Base-by-base conservation (phyloP, 352 stramenopile genomes). In the Pythium brachiatum region DNA sequence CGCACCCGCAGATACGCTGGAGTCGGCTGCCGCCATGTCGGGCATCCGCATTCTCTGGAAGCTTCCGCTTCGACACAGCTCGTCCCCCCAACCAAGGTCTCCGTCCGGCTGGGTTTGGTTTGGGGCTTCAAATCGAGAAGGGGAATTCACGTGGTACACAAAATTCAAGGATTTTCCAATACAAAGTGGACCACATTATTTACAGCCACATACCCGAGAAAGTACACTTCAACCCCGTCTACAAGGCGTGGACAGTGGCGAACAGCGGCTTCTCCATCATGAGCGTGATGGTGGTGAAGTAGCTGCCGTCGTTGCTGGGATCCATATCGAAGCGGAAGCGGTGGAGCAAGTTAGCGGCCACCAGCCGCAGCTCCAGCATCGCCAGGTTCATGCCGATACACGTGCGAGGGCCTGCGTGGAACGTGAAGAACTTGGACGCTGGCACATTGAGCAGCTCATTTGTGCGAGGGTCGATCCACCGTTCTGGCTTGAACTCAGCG, bases 351-450 rank as follows among this genome's bases (percentile, higher is more conserved):
- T 70, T 70, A 0, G 57, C 57, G 1, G 25, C 16, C 12, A 58
- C 52, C 3, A 64, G 20, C 0, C 63, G 63, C 25, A 65, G 56
- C 68, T 64, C 57, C 15, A 64, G 36, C 34, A 55, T 57, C 47
- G 57, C 47, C 18, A 64, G 57, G 36, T 57, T 88, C 67, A 72
- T 73, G 5, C 79, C 79, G 21, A 88, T 58, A 44, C 79, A 88
- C 8, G 69, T 65, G n/a, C 79, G 75, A 0, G 68, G 72, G 9
- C 78, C 79, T 0, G 70, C 70, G 26, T 75, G 53, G 57, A 88
- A 88, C 15, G 43, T 66, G 20, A 73, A 72, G 38, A 82, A 82
- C 44, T 70, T 65, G 53, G 62, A 61, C 7, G 57, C 21, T 21
- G 63, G 52, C n/a, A 64, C 50, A 5, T 65, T 50, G 11, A 59